Percentiles rank a stretch among this genome's conserved stretches.
phyloP scores from a whole-genome alignment of 345 rosid species.

The Citrus trifoliata region DNA sequence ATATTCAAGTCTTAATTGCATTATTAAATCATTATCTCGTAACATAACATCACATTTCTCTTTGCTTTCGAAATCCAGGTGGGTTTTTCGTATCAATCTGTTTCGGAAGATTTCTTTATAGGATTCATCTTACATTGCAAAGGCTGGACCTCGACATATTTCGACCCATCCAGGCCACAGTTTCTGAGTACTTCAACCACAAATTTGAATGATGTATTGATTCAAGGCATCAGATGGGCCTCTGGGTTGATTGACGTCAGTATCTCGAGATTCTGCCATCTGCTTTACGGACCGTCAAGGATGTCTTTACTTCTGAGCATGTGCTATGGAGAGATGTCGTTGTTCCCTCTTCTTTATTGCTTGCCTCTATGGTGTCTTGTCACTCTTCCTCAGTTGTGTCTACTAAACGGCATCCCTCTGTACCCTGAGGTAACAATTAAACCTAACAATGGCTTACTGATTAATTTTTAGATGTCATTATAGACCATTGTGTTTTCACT shows the following conservation, averaged over 20 bases:
- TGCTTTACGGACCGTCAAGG: conserved; percentile 32
- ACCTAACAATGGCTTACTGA: not conserved
- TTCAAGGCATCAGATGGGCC: conserved; percentile 43
- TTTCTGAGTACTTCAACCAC: conserved; percentile 28
- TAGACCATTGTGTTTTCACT: not conserved
- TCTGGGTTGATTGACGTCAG: conserved; percentile 26
- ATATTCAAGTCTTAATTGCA: not conserved
- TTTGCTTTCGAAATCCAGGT: conserved; percentile 23
- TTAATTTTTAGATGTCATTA: too few species aligned
- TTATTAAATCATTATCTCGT: not conserved
- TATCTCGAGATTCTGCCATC: conserved; percentile 37
- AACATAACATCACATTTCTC: not conserved
- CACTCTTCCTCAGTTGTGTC: conserved; percentile 40
- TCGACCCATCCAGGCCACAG: conserved; percentile 31
- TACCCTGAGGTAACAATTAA: conserved; percentile 34
- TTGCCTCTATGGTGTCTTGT: conserved; percentile 33
- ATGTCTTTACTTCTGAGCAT: conserved; percentile 31
- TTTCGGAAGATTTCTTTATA: conserved; percentile 45
- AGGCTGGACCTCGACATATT: conserved; percentile 39
- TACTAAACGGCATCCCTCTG: conserved; percentile 32
- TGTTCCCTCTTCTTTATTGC: conserved; percentile 24
- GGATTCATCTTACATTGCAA: conserved; percentile 32
- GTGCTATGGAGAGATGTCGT: conserved; percentile 23
- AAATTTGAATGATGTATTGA: conserved; percentile 25
- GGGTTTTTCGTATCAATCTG: conserved; percentile 34